Evolutionary conservation across 495 filamentous ascomycete species (phyloP).

Genomic region (Neurospora terricola): DNA sequence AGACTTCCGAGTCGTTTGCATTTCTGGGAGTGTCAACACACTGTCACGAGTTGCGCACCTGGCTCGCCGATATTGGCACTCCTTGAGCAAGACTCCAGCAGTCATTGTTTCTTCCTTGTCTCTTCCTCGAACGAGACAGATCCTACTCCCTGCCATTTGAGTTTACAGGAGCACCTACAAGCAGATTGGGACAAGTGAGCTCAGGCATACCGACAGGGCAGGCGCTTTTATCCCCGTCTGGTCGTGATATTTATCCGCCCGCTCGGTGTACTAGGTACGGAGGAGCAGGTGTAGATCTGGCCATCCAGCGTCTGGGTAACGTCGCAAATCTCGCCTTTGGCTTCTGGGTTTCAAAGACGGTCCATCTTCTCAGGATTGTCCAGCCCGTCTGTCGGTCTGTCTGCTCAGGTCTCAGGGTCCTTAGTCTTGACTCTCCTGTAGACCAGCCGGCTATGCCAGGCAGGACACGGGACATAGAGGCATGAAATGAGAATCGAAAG

Average conservation of each 20-base stretch:
- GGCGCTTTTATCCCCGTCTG: neutral
- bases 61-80: neutral
- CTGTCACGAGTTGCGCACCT: neutral
- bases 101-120: neutral
- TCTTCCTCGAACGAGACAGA: neutral
- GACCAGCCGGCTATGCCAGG: neutral
- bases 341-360: neutral
- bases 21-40: too few relatives aligned
- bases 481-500: neutral
- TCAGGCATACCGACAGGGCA: neutral
- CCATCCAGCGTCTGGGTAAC: neutral
- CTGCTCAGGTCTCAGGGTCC: neutral
- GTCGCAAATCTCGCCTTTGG: neutral
- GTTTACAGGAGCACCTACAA: too few relatives aligned
- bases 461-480: too few relatives aligned
- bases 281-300: neutral
- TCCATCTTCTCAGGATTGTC: neutral
- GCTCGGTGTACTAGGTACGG: neutral
- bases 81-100: neutral
- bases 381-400: neutral
- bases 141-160: too few relatives aligned
- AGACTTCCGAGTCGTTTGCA: too few relatives aligned
- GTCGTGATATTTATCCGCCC: neutral
- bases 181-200: too few relatives aligned
- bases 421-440: neutral